Conservation (phyloP, 306 rosid species). For the Trichosanthes truncata region DNA sequence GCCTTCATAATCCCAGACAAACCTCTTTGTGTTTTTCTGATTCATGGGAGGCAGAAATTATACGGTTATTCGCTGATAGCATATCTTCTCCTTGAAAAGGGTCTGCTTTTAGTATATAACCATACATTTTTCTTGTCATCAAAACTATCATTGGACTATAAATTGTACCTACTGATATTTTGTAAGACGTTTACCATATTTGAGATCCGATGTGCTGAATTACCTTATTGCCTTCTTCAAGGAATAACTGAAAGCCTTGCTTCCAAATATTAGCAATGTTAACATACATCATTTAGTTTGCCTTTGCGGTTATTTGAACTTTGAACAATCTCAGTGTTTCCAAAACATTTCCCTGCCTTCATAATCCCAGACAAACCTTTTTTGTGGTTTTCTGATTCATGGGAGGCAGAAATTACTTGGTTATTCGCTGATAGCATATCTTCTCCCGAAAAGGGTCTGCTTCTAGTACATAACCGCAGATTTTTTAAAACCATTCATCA, state of each 20-base stretch:
- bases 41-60: conserved; percentile 35
- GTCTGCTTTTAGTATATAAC: conserved; percentile 28
- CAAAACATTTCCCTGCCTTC: conserved; percentile 15
- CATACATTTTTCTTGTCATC: not conserved
- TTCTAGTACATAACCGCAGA: not conserved
- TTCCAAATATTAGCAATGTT: not conserved
- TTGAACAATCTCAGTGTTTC: not conserved
- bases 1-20: conserved; percentile 46
- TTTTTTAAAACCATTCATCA: not conserved
- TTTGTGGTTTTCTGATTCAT: conserved; percentile 32
- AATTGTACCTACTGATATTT: not conserved
- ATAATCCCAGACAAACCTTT: conserved; percentile 36
- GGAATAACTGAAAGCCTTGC: not conserved
- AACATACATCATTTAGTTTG: not conserved
- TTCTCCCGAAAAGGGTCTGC: conserved; percentile 21
- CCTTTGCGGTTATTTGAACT: not conserved
- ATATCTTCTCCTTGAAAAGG: conserved; percentile 21
- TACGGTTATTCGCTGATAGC: conserved; percentile 30
- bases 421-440: conserved; percentile 30
- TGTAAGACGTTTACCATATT: not conserved
- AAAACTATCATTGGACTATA: not conserved
- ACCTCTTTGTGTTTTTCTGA: conserved; percentile 23
- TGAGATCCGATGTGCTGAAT: not conserved
- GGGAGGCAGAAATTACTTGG: conserved; percentile 27
- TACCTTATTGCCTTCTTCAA: not conserved